Evolutionary conservation across 306 rosid genomes (phyloP).

Genomic region (Pterocarpus macrocarpus): DNA sequence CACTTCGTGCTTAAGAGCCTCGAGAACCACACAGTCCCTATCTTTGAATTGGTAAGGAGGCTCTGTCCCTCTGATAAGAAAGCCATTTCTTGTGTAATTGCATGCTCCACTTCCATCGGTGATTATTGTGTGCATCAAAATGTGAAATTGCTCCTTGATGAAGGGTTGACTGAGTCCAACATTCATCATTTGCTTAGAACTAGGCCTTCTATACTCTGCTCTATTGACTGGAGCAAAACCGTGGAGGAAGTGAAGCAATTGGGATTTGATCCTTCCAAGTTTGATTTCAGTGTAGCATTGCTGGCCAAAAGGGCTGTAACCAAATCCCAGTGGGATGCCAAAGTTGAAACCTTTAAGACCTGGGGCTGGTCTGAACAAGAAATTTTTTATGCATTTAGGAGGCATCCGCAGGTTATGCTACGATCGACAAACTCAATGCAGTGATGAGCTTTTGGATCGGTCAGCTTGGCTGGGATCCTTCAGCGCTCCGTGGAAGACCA

Average conservation of each 20-base stretch:
- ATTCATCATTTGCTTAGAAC: neutral
- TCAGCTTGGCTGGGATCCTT: conserved; percentile 46
- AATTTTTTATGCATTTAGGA: conserved; percentile 44
- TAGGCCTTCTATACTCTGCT: neutral
- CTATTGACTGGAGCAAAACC: neutral
- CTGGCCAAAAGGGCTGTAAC: conserved; percentile 22
- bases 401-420: conserved; percentile 49
- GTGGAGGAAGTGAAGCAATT: conserved; percentile 53
- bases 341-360: conserved; percentile 48
- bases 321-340: conserved; percentile 54
- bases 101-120: neutral
- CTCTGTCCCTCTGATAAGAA: conserved; percentile 9
- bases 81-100: neutral
- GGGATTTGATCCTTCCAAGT: conserved; percentile 56
- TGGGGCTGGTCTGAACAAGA: conserved; percentile 71
- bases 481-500: conserved; percentile 2
- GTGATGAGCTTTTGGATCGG: conserved; percentile 55
- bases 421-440: conserved; percentile 53
- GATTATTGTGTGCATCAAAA: neutral
- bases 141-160: conserved; percentile 14
- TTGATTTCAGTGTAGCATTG: conserved; percentile 44
- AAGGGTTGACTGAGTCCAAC: neutral
- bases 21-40: neutral
- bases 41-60: conserved; percentile 9
- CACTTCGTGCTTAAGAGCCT: neutral